Percentiles rank a stretch among this genome's conserved stretches.
These are phyloP conservation scores for Echinosphaeria canescens DNA, from an alignment of 2,329 filamentous ascomycete species.

Conservation along the genomic window DNA sequence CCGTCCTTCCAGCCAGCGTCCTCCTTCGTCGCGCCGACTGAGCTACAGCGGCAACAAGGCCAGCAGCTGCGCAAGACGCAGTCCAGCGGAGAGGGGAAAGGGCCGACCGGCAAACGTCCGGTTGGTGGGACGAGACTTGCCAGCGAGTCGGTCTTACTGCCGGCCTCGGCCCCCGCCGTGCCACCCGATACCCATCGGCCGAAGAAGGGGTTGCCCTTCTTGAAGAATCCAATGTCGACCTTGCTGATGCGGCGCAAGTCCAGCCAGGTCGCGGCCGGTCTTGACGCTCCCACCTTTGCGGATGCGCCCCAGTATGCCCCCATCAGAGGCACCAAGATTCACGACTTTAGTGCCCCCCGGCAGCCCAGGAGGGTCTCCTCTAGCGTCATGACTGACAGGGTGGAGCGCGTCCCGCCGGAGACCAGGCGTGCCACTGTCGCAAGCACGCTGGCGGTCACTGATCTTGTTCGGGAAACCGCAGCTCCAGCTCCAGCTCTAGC, in stretches of 20 bases:
- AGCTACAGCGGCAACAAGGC: conserved; percentile 16
- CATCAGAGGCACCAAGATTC: conserved; percentile 39
- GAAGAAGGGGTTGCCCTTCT: conserved; percentile 31
- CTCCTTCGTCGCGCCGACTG: conserved; percentile 26
- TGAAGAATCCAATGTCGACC: conserved; percentile 37
- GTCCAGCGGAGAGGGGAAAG: too few relatives aligned
- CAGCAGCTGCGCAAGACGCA: too few relatives aligned
- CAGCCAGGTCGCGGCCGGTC: too few relatives aligned
- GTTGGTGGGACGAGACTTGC: conserved; percentile 16
- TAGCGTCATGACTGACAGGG: too few relatives aligned
- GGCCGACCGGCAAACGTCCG: conserved; percentile 17
- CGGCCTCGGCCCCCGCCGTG: conserved; percentile 9
- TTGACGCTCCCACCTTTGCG: too few relatives aligned
- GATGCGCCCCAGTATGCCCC: conserved; percentile 36
- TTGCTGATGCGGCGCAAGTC: conserved; percentile 33
- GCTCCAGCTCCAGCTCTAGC: too few relatives aligned
- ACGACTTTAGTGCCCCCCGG: conserved; percentile 42
- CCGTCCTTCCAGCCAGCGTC: conserved; percentile 9
- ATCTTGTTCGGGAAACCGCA: too few relatives aligned
- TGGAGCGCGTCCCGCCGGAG: too few relatives aligned
- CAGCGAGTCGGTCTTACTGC: conserved; percentile 14
- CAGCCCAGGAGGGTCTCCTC: conserved; percentile 18
- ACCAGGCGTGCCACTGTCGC: too few relatives aligned
- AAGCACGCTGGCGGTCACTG: too few relatives aligned
- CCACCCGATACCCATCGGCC: conserved; percentile 18